Percentiles rank a stretch among this genome's conserved stretches.
These are phyloP conservation scores for Bolboschoenus planiculmis DNA, from an alignment of 176 grass and related monocot species.

Conservation along the genomic window DNA sequence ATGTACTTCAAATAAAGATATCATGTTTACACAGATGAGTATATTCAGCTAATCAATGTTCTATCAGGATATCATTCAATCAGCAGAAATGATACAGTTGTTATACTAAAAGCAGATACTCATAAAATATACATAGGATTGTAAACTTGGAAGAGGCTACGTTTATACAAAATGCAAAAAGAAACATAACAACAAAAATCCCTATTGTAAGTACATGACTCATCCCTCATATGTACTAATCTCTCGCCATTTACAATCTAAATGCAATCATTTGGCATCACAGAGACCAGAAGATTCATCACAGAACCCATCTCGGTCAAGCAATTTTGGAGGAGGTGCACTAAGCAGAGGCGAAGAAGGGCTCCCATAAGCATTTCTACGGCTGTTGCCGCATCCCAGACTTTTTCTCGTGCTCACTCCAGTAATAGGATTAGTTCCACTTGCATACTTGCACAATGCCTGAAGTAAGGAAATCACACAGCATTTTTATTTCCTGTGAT, in stretches of 20 bases:
- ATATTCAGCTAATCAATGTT: neutral
- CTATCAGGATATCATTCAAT: neutral
- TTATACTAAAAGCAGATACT: neutral
- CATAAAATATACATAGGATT: conserved; percentile 18
- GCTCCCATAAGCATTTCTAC: conserved; percentile 76
- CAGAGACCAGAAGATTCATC: conserved; percentile 67
- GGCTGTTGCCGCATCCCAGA: conserved; percentile 81
- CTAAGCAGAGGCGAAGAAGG: conserved; percentile 93
- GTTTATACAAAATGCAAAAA: conserved; percentile 29
- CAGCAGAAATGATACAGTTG: neutral
- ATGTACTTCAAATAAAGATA: neutral
- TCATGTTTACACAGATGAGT: neutral
- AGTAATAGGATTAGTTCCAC: conserved; percentile 73
- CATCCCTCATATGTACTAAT: conserved; percentile 23
- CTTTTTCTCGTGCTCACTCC: conserved; percentile 76
- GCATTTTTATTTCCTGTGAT: neutral
- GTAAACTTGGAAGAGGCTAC: conserved; percentile 20
- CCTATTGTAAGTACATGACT: neutral
- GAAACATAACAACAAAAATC: neutral
- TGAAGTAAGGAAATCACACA: conserved; percentile 7
- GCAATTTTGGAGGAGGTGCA: conserved; percentile 65
- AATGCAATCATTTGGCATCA: conserved; percentile 52
- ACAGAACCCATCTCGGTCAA: conserved; percentile 90
- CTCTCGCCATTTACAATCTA: conserved; percentile 1
- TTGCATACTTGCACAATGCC: conserved; percentile 94